A percentile compares a stretch with the other conserved stretches of the same genome.
phyloP scores from a whole-genome alignment of 208 protist genomes.

The Acanthamoeba lenticulata region DNA sequence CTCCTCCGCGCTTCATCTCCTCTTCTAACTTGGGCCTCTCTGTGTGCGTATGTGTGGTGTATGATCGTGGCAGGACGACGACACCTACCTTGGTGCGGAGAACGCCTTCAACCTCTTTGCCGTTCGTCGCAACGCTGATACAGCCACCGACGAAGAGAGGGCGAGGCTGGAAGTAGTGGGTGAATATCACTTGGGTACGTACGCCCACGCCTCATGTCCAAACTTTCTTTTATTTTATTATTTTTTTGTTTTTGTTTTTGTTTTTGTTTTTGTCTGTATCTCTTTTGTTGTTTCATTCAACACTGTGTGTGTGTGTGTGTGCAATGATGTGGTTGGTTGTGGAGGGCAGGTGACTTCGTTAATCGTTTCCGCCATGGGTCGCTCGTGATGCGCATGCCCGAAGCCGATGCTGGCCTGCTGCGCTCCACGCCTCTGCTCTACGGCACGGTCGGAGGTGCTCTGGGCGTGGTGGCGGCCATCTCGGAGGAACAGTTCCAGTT shows the following conservation, averaged over 20 bases:
- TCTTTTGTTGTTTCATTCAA: too few relatives aligned
- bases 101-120: conserved; percentile 86
- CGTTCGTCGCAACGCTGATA: conserved; percentile 77
- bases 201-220: too few relatives aligned
- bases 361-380: conserved; percentile 73
- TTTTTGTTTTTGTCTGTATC: too few relatives aligned
- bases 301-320: too few relatives aligned
- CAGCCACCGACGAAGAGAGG: conserved; percentile 85
- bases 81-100: conserved; percentile 84
- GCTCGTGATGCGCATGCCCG: conserved; percentile 80
- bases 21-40: background rate
- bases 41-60: background rate
- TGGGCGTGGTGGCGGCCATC: conserved; percentile 86
- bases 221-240: background rate
- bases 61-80: conserved; percentile 75
- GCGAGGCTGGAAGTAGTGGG: conserved; percentile 82
- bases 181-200: conserved; percentile 86
- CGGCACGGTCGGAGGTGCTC: conserved; percentile 81
- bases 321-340: conserved; percentile 79
- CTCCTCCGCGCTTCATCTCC: background rate
- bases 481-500: conserved; percentile 80
- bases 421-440: conserved; percentile 78
- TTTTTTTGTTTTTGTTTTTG: too few relatives aligned
- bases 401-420: background rate
- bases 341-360: background rate